Base-by-base conservation (phyloP, 1,139 yeast species). In the Pichia sp. region DNA sequence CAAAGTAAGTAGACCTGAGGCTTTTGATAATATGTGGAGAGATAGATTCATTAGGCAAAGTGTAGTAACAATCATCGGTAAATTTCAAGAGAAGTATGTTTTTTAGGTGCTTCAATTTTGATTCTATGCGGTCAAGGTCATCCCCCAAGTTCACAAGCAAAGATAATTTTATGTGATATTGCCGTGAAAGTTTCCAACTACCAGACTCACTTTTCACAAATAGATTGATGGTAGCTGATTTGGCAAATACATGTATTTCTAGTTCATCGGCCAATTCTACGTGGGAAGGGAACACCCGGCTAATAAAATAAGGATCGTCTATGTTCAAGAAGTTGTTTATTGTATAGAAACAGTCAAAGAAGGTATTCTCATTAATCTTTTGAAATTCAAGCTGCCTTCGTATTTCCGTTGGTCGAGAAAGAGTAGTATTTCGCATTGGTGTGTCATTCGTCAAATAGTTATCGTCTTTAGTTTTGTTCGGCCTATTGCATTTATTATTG, bases 1-100 rank as follows among this genome's bases (percentile, higher is more conserved):
- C 41, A 6, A 38, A 4, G 47, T 60, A 57, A 5, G 46, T 53
- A 4, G 43, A 10, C 26, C 54, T 56, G 13, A 65, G 41, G 8
- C 41, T 13, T 1, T 49, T 46, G 1, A 64, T 45, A 0, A 49
- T 16, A 6, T 61, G 61, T 1, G 13, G 5, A 0, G 64, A 46
- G 6, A 66, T 10, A 1, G 38, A 43, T 1, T 51, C 46, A 36
- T 52, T 55, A 0, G 65, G 59, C n/a, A 62, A 47, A 4, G 60
- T 53, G 48, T 67, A 67, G 48, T 77, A 77, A 50, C 72, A 68
- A 3, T 76, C 78, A 59, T 77, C 80, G 1, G 65, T 55, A 42
- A 77, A 60, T 30, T 67, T 64, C 2, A 77, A 45, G 2, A 77
- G 54, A 4, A 76, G 47, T 5, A 73, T 59, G 57, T 76, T 75